Evolutionary conservation across 371 early-diverging fungal species (phyloP), one percentile per base, ranked within the genome.

Genomic region (Cokeromyces recurvatus): DNA sequence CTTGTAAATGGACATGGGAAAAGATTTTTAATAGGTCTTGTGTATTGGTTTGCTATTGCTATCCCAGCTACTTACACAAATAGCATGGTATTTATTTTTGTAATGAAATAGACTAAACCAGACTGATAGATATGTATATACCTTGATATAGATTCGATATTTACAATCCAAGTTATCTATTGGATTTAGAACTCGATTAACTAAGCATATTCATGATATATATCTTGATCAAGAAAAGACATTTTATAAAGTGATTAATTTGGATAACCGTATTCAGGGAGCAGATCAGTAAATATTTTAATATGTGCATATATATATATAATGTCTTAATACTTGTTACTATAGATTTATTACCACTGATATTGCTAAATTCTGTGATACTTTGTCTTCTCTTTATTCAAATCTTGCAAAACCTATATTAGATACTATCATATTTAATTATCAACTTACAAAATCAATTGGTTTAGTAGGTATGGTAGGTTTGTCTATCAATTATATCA

Each of bases 61-160:
- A 67, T 97, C 10, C 97, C 97, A 20, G 97, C 97, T 12, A 95
- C 95, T 6, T 97, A 96, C 64, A 96, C 96, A 16, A 97, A 97
- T 71, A 87, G 87, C 66, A 94, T 97, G 96, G 84, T 86, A 65
- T 70, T 71, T 29, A 11, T 29, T 29, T 8, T 29, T 29, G 29
- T 29, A 14, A 32, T 12, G 3, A 25, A 14, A 23, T 34, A 38
- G 24, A 12, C 8, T 12, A 23, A 4, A 34, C 35, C 5, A 6
- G 14, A 34, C 4, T 34, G 10, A 34, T n/a, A 15, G 4, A 4
- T 34, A 4, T 34, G 11, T n/a, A 15, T 9, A 11, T 21, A 20
- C 46, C 20, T 15, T 32, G 3, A 27, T 17, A 21, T 46, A 83
- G 81, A 89, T 90, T 48, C 83, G 87, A 9, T 91, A 86, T 66